Conservation (phyloP, 345 rosid species). For the Syzygium aromaticum region DNA sequence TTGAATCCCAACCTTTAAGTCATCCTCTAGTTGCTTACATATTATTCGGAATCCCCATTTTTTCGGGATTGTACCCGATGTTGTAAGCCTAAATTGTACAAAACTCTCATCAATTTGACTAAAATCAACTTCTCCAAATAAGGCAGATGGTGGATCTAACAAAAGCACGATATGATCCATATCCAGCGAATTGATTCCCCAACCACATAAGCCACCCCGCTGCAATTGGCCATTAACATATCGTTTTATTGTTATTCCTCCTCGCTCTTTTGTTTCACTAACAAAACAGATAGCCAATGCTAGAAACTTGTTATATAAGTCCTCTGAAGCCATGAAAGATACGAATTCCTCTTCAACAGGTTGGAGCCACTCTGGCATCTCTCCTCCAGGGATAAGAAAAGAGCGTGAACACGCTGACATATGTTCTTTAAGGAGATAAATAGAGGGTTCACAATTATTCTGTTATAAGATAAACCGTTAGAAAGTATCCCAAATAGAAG, state of each 20-base stretch:
- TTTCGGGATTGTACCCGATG: rapidly evolving
- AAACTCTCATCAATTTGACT: not conserved
- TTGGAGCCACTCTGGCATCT: not conserved
- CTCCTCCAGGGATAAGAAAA: not conserved
- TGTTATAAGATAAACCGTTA: not conserved
- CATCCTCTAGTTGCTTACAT: not conserved
- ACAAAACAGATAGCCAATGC: not conserved
- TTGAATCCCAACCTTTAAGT: not conserved
- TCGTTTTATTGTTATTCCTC: rapidly evolving
- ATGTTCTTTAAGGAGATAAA: rapidly evolving
- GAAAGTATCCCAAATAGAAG: not conserved
- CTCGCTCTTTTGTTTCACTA: not conserved
- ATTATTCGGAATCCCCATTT: not conserved
- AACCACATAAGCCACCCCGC: not conserved
- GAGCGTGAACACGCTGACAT: too few relatives aligned
- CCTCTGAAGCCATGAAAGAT: not conserved
- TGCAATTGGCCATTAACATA: too few relatives aligned
- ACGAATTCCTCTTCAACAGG: not conserved
- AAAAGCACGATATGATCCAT: rapidly evolving
- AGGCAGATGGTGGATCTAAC: not conserved
- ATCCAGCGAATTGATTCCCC: not conserved
- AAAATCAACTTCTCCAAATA: not conserved
- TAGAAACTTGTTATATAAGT: not conserved
- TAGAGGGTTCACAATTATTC: rapidly evolving
- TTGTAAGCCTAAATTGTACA: not conserved